Evolutionary conservation across 176 grass and related monocot species (phyloP), one percentile per base, ranked within the genome.

Genomic region (Phoenix roebelenii): DNA sequence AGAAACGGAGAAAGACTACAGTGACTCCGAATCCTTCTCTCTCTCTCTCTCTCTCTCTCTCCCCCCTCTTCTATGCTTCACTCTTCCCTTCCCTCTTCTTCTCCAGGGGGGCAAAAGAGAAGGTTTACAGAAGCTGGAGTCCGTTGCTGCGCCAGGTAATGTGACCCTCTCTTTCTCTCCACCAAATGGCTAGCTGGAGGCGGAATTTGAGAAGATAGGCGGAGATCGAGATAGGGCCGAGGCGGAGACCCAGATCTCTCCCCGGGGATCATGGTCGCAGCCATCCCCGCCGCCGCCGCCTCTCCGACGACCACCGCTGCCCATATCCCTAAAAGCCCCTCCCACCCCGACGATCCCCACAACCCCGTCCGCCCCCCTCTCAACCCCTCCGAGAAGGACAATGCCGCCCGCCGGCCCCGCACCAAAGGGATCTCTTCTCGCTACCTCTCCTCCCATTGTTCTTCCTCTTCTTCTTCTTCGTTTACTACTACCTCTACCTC

Each of bases 371-470:
- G 20, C 63, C 25, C 80, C 49, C 74, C 52, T 22, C 79, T 56
- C 4, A 56, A 25, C 23, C 48, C 73, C 3, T 76, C 72, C 5
- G 79, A 76, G 63, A 82, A 76, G 25, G 79, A 62, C 79, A 76
- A 76, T 72, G 55, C 67, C 20, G 5, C 54, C 32, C 66, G 28
- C 55, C 64, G 39, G 58, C 64, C 63, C 51, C 80, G 69, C 48
- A 77, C 77, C 52, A 85, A 79, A 72, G 82, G 73, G 2, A 67
- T 90, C 65, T 75, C 75, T 5, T 85, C 87, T 0, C 76, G 82
- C 49, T 77, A 90, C 79, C 68, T 83, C 51, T 57, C 69, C 16
- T 58, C 61, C 16, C 25, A 66, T 35, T 56, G 78, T 25, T 61
- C 74, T 16, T 76, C 74, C n/a, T 72, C 77, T 16, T 29, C 81